Percentiles rank a stretch among this genome's conserved stretches.
Conservation (phyloP, 768 basidiomycete species). For the Suillus tomentosus region DNA sequence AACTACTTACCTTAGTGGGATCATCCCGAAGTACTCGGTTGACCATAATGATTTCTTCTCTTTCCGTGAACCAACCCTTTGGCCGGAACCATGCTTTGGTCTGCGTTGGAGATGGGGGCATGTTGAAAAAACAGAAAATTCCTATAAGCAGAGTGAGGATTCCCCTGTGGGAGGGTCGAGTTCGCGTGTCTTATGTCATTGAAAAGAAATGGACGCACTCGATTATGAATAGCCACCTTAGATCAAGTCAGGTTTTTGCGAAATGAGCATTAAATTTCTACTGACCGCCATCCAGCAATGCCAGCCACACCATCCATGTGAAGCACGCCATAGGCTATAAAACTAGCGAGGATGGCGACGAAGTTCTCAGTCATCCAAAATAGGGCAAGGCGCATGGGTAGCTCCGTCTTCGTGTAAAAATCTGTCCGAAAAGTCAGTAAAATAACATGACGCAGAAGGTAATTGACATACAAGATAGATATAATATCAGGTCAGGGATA, state of each 20-base stretch:
- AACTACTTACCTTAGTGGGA: constrained; percentile 53
- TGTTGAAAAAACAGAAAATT: constrained; percentile 53
- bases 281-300: constrained; percentile 52
- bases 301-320: constrained; percentile 58
- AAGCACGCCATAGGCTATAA: constrained; percentile 63
- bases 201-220: constrained; percentile 47
- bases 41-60: constrained; percentile 62
- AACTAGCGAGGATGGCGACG: constrained; percentile 49
- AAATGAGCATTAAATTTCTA: neutral
- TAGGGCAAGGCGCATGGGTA: constrained; percentile 55
- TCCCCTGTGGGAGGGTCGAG: constrained; percentile 38
- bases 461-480: constrained; percentile 52
- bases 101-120: constrained; percentile 63
- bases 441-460: neutral
- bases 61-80: constrained; percentile 64
- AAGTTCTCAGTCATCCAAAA: constrained; percentile 56
- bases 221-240: constrained; percentile 57
- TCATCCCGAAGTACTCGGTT: constrained; percentile 64
- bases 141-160: constrained; percentile 54
- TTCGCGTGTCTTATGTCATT: constrained; percentile 38
- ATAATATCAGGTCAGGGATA: constrained; percentile 61
- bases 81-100: constrained; percentile 59
- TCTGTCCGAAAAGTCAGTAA: constrained; percentile 6
- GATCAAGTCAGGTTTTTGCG: neutral
- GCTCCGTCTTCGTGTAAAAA: constrained; percentile 61